phyloP scores from a whole-genome alignment of 139 green algal genomes.

The Trebouxia sp. region DNA sequence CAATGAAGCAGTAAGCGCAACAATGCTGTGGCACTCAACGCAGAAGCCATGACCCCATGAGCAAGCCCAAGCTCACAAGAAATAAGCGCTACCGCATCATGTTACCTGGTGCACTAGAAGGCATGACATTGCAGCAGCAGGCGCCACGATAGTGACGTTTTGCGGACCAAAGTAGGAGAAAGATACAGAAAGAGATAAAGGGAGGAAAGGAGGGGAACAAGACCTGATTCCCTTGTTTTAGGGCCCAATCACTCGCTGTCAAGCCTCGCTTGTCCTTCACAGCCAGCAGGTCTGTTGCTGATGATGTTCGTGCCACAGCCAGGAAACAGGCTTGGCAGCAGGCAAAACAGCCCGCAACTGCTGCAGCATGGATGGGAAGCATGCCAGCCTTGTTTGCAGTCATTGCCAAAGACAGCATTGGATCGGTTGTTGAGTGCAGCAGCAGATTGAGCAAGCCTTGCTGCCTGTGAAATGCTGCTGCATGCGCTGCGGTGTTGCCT shows the following conservation, averaged over 20 bases:
- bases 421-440: constrained; percentile 19
- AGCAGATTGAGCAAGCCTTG: constrained; percentile 23
- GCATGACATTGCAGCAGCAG: no score
- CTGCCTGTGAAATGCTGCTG: constrained; percentile 58
- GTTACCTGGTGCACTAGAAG: no score
- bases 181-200: not conserved
- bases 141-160: no score
- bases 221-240: constrained; percentile 40
- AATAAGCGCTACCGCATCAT: no score
- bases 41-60: no score
- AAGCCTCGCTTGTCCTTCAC: constrained; percentile 47
- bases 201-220: not conserved
- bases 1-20: no score
- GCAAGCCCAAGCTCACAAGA: no score
- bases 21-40: no score
- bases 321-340: constrained; percentile 31
- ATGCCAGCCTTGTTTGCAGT: constrained; percentile 54
- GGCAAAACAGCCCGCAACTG: constrained; percentile 40
- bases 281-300: not conserved
- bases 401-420: not conserved
- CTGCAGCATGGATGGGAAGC: constrained; percentile 63
- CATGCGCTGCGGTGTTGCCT: constrained; percentile 70
- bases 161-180: no score
- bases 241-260: constrained; percentile 46
- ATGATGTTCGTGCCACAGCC: constrained; percentile 12